These are phyloP conservation scores for Cladophialophora immunda DNA, from an alignment of 2,329 filamentous ascomycete genomes.

Conservation along the genomic window DNA sequence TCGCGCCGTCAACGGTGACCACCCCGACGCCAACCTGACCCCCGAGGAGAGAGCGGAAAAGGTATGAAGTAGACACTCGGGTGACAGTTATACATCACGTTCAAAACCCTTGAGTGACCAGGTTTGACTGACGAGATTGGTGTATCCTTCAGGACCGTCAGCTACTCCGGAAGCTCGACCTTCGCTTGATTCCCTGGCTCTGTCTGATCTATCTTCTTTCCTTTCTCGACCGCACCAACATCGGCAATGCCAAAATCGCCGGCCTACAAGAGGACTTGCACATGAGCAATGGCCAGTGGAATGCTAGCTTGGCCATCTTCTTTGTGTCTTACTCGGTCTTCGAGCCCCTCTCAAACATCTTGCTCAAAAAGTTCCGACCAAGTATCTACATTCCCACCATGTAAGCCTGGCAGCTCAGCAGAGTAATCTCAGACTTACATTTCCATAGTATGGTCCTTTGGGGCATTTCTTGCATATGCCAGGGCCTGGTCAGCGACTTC, in stretches of 20 bases:
- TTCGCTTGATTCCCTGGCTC: constrained; percentile 36
- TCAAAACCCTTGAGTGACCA: no score
- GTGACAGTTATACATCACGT: no score
- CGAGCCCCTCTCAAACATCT: not conserved
- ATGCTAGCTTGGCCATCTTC: constrained; percentile 71
- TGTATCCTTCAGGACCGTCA: constrained; percentile 48
- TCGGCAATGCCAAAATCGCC: constrained; percentile 48
- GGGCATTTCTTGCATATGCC: constrained; percentile 53
- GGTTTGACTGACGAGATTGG: no score
- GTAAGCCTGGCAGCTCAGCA: no score
- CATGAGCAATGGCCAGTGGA: constrained; percentile 38
- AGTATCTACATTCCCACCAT: not conserved
- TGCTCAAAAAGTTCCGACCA: not conserved
- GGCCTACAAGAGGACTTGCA: constrained; percentile 42
- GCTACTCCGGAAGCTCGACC: constrained; percentile 47
- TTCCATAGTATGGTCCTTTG: constrained; percentile 76
- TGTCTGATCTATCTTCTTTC: constrained; percentile 44
- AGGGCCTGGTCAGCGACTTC: constrained; percentile 47
- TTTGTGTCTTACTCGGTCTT: constrained; percentile 46
- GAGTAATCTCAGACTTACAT: no score
- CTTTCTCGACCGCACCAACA: constrained; percentile 48
- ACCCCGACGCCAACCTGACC: no score
- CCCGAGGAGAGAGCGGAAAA: no score
- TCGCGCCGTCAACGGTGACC: no score
- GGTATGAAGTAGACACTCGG: no score